Evolutionary conservation across 164 flowering plant species (phyloP).

Genomic region (Piper longum): DNA sequence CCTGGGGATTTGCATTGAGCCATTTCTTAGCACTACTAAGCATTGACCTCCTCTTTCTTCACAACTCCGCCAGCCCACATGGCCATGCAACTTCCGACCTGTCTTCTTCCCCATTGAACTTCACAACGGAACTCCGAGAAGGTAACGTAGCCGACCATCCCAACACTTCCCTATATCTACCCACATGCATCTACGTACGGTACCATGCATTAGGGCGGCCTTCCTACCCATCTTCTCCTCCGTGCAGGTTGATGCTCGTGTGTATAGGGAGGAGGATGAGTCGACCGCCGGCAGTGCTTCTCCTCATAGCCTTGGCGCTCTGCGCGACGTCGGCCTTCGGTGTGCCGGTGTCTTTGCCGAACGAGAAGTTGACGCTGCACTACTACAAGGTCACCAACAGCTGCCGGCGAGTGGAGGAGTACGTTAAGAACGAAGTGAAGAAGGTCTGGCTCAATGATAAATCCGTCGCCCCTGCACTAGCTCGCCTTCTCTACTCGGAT

Average conservation of each 20-base stretch:
- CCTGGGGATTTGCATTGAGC: no score
- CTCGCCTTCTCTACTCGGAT: conserved; percentile 56
- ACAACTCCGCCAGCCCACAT: no score
- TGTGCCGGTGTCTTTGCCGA: conserved; percentile 21
- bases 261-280: background rate
- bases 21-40: no score
- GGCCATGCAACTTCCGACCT: no score
- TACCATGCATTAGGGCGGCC: background rate
- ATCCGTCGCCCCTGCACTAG: conserved; percentile 37
- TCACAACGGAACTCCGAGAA: no score
- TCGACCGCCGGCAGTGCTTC: background rate
- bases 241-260: background rate
- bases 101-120: no score
- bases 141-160: no score
- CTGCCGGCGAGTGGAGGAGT: conserved; percentile 36
- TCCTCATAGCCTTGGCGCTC: conserved; percentile 2
- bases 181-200: no score
- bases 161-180: no score
- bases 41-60: no score
- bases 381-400: conserved; percentile 33
- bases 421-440: conserved; percentile 36
- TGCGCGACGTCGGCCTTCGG: conserved; percentile 1
- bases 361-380: conserved; percentile 22
- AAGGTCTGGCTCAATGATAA: conserved; percentile 24
- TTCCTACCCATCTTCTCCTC: background rate